Evolutionary conservation across 345 rosid genomes (phyloP), one percentile per base, ranked within the genome.

Genomic region (Brassica nigra): DNA sequence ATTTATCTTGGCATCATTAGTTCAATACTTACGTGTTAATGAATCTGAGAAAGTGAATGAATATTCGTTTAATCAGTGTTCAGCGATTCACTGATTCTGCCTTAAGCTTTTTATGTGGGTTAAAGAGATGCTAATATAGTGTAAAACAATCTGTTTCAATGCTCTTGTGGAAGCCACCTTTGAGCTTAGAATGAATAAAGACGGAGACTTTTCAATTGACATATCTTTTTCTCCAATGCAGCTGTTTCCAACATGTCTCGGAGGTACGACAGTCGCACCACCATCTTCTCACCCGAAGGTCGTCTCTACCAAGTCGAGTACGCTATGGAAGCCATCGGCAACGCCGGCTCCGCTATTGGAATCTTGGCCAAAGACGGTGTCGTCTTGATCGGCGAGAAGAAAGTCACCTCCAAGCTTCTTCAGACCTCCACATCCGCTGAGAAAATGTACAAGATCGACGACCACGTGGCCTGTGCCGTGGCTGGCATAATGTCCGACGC

Each of bases 401-500:
- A 94, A 87, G 97, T 94, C 16, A 94, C 98, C 4, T 92, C 97
- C 30, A 91, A 94, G 49, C 97, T 94, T 71, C 89, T 94, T 57
- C 97, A 92, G 66, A 92, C 96, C 68, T 91, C 96, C 30, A 88
- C 93, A 5, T 92, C 98, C 10, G 87, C 90, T 0, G 96, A 92
- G 84, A 90, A 94, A 84, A 94, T 94, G 97, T 94, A 94, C 92
- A 94, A 94, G 88, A 92, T 94, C 8, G 98, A 94, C 30, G 97
- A 92, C 76, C 96, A 94, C 72, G 90, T 94, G 4, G 97, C 98
- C 0, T 92, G 93, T 70, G 98, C 94, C 0, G 97, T 94, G 36
- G 98, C 94, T 68, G 97, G 96, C 36, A 92, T 94, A 34, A 94
- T 94, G 98, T 94, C 98, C 29, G 98, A 92, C 79, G 98, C 98